A percentile compares a stretch with the other conserved stretches of the same genome.
These are phyloP conservation scores for Hypocrella siamensis DNA, from an alignment of 2,329 filamentous ascomycete species.

Conservation along the genomic window DNA sequence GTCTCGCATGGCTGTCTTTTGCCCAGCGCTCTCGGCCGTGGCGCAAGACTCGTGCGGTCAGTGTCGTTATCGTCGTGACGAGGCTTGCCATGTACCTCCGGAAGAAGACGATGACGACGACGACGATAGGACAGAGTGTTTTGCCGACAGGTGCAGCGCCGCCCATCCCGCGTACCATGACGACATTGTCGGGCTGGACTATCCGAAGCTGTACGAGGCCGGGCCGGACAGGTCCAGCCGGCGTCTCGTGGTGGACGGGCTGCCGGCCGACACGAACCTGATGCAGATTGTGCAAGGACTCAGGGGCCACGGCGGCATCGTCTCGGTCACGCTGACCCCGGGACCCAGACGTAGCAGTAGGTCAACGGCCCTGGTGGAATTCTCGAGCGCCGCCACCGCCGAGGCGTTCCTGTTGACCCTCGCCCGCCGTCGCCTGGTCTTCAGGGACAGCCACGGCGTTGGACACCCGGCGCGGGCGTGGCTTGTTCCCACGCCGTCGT, in stretches of 20 bases:
- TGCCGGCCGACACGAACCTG: conserved; percentile 4
- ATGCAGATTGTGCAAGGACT: conserved; percentile 9
- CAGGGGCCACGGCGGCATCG: conserved; percentile 4
- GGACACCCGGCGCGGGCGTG: conserved; percentile 2
- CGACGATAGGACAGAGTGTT: too few species aligned
- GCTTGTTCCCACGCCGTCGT: conserved; percentile 6
- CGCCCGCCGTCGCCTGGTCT: not conserved
- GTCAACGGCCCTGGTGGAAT: conserved; percentile 9
- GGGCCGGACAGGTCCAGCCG: conserved; percentile 5
- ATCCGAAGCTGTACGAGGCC: conserved; percentile 2
- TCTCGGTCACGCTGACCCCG: not conserved
- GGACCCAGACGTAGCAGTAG: not conserved
- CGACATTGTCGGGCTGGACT: conserved; percentile 1
- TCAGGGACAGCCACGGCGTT: not conserved
- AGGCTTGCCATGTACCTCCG: too few species aligned
- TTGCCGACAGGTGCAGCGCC: too few species aligned
- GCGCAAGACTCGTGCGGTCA: too few species aligned
- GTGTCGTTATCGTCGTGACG: too few species aligned
- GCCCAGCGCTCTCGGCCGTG: too few species aligned
- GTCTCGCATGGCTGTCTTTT: too few species aligned
- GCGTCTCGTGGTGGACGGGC: conserved; percentile 9
- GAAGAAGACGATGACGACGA: too few species aligned
- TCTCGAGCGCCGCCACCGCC: conserved; percentile 3
- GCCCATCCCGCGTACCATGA: conserved; percentile 4
- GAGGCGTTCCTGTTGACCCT: not conserved